Conservation (phyloP, 139 green algal genomes). For the Deuterostichococcus epilithicus region DNA sequence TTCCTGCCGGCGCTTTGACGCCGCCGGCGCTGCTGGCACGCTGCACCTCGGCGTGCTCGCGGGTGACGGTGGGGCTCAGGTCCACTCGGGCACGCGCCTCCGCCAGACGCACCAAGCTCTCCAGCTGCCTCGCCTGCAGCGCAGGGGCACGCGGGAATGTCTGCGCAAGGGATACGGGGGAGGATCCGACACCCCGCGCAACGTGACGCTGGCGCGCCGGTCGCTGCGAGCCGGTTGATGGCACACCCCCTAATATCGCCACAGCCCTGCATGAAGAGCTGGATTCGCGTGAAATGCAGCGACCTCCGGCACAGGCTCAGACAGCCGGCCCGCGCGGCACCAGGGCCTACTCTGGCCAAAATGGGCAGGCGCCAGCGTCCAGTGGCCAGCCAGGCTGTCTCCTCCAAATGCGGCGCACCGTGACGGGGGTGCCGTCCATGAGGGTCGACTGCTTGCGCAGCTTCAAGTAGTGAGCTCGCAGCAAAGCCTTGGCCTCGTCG, state of each 20-base stretch:
- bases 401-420: constrained; percentile 4
- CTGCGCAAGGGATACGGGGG: no score
- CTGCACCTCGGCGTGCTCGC: constrained; percentile 62
- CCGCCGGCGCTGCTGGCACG: background rate
- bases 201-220: no score
- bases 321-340: no score
- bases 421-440: constrained; percentile 33
- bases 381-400: background rate
- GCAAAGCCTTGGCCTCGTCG: constrained; percentile 55
- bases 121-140: constrained; percentile 64
- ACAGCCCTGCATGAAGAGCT: no score
- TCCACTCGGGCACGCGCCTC: constrained; percentile 85
- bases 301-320: no score
- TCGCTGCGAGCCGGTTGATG: no score
- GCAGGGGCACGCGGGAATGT: no score
- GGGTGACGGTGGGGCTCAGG: constrained; percentile 68
- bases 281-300: no score
- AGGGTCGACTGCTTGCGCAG: constrained; percentile 37
- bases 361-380: no score
- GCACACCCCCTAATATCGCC: no score
- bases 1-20: background rate
- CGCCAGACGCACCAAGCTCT: constrained; percentile 85
- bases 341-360: no score
- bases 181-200: no score
- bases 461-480: constrained; percentile 68